Percentiles rank a stretch among this genome's conserved stretches.
Conservation (phyloP, 768 basidiomycete genomes). For the Clathrus columnatus region DNA sequence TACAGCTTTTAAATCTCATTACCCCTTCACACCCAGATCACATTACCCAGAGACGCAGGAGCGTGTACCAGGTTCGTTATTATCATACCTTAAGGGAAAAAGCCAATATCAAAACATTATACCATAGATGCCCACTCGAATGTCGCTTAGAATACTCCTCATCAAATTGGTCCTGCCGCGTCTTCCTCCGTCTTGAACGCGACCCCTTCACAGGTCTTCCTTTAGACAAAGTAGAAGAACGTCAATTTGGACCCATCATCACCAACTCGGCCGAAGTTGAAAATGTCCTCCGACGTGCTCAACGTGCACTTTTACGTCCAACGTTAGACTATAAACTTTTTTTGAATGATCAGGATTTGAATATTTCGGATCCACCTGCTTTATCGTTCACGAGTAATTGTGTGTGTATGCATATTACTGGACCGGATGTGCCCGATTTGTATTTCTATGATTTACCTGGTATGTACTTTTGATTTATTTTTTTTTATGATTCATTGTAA, state of each 20-base stretch:
- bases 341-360: constrained; percentile 10
- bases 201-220: constrained; percentile 23
- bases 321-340: constrained; percentile 9
- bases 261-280: constrained; percentile 39
- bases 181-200: constrained; percentile 35
- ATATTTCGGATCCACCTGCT: background rate
- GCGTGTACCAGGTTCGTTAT: constrained; percentile 58
- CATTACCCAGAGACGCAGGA: constrained; percentile 57
- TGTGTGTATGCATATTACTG: constrained; percentile 18
- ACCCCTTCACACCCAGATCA: constrained; percentile 35
- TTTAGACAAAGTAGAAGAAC: constrained; percentile 19
- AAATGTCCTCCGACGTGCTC: constrained; percentile 47
- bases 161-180: constrained; percentile 23
- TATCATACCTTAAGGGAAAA: background rate
- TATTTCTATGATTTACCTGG: constrained; percentile 61
- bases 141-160: constrained; percentile 22
- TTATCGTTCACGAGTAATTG: constrained; percentile 34
- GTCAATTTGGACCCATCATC: constrained; percentile 35
- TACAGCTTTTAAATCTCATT: background rate
- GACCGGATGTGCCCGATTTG: constrained; percentile 44
- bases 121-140: constrained; percentile 29
- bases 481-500: constrained; percentile 24
- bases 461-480: constrained; percentile 8
- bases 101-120: background rate
- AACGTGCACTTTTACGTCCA: constrained; percentile 43